Evolutionary conservation across 441 rosid species (phyloP).

Genomic region (Eruca vesicaria): DNA sequence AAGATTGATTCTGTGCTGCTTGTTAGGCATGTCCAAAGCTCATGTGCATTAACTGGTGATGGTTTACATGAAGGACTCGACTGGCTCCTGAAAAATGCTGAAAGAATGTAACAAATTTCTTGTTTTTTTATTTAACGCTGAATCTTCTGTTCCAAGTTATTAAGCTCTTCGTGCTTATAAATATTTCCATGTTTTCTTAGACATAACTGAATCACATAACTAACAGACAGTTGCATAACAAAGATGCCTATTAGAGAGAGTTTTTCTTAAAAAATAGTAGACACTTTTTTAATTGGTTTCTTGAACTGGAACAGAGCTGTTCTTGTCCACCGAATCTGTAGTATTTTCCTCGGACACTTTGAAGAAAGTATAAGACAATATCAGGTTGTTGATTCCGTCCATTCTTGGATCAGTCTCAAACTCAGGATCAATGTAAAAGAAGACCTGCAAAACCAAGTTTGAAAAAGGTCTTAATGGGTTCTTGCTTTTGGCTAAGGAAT

Average conservation of each 20-base stretch:
- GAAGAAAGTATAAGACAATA: conserved; percentile 89
- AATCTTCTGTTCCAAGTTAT: conserved; percentile 51
- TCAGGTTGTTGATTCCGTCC: conserved; percentile 86
- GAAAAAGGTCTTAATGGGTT: neutral
- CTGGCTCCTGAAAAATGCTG: conserved; percentile 83
- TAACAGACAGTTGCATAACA: neutral
- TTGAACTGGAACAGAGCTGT: conserved; percentile 25
- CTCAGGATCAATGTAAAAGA: conserved; percentile 77
- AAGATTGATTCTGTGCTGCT: neutral
- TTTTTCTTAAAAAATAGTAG: neutral
- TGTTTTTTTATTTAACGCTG: neutral
- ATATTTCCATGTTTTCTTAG: no score
- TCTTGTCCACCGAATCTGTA: neutral
- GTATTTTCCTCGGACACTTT: conserved; percentile 60
- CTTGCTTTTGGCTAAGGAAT: neutral
- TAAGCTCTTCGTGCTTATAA: neutral
- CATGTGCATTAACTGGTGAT: conserved; percentile 78
- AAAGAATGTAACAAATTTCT: conserved; percentile 7
- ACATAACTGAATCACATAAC: no score
- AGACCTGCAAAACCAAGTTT: conserved; percentile 51
- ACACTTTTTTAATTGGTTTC: conserved; percentile 17
- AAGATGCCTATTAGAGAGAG: neutral
- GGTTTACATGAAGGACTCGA: conserved; percentile 84
- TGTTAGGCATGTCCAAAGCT: conserved; percentile 85
- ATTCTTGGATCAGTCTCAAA: conserved; percentile 78